These are phyloP conservation scores for Canavalia gladiata DNA, from an alignment of 306 rosid genomes.

Conservation along the genomic window DNA sequence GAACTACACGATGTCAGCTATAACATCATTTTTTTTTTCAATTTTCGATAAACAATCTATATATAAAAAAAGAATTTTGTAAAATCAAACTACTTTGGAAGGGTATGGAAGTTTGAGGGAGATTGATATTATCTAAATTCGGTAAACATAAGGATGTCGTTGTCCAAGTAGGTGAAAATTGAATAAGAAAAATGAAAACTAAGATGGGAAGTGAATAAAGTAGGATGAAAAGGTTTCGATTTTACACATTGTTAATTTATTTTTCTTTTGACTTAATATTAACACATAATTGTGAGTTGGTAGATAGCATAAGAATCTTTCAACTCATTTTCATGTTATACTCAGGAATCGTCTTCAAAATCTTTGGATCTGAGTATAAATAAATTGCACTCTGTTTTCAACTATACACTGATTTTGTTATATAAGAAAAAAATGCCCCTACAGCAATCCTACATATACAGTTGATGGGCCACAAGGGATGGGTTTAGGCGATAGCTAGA, in stretches of 20 bases:
- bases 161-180: constrained; percentile 39
- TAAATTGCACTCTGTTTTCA: neutral
- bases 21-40: neutral
- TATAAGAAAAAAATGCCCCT: constrained; percentile 7
- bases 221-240: constrained; percentile 11
- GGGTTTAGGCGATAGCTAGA: neutral
- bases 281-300: constrained; percentile 9
- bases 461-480: neutral
- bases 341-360: neutral
- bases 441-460: neutral
- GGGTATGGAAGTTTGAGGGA: constrained; percentile 34
- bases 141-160: constrained; percentile 6
- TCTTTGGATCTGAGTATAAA: neutral
- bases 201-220: constrained; percentile 8
- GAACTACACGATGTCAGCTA: constrained; percentile 23
- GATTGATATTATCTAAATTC: constrained; percentile 1
- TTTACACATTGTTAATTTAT: neutral
- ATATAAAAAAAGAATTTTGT: neutral
- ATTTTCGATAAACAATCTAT: constrained; percentile 13
- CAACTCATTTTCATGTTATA: neutral
- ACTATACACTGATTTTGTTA: neutral
- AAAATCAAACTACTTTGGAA: neutral
- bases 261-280: constrained; percentile 25
- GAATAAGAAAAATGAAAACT: constrained; percentile 5
- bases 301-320: constrained; percentile 29